Percentiles rank a stretch among this genome's conserved stretches.
Conservation (phyloP, 2,329 filamentous ascomycete genomes). For the Cercospora sesami region DNA sequence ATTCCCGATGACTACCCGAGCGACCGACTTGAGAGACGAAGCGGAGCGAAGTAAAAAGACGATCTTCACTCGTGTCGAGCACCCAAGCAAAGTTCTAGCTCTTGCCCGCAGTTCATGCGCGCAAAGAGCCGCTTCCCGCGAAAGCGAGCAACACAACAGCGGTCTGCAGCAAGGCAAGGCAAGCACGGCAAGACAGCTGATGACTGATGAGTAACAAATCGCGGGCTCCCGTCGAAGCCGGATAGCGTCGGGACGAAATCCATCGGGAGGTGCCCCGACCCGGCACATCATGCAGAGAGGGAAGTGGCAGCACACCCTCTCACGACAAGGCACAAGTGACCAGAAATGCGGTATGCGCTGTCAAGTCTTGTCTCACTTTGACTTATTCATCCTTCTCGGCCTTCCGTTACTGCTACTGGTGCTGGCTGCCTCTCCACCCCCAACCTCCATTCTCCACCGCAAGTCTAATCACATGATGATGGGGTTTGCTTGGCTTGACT, state of each 20-base stretch:
- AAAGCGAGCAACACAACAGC: neutral
- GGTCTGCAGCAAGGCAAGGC: neutral
- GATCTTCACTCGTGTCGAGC: neutral
- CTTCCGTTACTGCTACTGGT: neutral
- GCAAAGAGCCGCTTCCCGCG: neutral
- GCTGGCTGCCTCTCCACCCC: neutral
- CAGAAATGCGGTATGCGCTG: neutral
- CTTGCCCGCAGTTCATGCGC: neutral
- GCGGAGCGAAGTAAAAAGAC: neutral
- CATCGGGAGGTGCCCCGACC: neutral
- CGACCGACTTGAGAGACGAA: neutral
- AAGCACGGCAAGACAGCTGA: neutral
- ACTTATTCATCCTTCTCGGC: neutral
- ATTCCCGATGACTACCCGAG: slow-evolving; percentile 2
- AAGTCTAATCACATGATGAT: neutral
- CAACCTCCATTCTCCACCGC: neutral
- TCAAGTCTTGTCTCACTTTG: slow-evolving; percentile 8
- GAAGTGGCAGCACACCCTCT: neutral
- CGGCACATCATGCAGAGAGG: neutral
- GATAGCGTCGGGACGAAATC: neutral
- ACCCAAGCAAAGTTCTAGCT: neutral
- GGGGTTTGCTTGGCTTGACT: neutral
- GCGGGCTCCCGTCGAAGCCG: neutral
- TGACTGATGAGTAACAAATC: neutral
- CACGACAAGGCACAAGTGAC: neutral